phyloP scores from a whole-genome alignment of 2,329 filamentous ascomycete species.

The Coniella vitis region DNA sequence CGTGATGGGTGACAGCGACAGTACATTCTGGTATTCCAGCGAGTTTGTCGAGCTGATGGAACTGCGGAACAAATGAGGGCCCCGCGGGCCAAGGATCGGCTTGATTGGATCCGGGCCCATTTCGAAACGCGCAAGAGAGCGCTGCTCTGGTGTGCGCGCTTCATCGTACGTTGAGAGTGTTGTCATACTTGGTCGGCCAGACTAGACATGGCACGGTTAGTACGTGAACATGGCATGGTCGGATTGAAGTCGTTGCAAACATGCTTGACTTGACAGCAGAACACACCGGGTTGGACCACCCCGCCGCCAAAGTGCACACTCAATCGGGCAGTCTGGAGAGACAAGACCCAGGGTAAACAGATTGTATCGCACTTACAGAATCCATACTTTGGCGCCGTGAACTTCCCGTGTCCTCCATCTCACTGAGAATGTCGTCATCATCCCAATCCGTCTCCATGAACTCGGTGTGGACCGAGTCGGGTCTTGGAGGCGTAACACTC shows the following conservation, averaged over 20 bases:
- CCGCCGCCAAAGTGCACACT: background rate
- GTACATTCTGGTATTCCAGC: slow-evolving; percentile 42
- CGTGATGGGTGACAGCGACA: slow-evolving; percentile 69
- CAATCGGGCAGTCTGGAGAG: background rate
- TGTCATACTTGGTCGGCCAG: slow-evolving; percentile 68
- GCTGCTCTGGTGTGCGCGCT: slow-evolving; percentile 57
- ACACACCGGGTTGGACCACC: no score
- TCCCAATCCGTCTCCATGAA: slow-evolving; percentile 71
- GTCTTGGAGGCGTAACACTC: slow-evolving; percentile 45
- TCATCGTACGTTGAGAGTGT: slow-evolving; percentile 86
- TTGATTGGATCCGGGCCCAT: slow-evolving; percentile 43
- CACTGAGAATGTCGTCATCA: slow-evolving; percentile 55
- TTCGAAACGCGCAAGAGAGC: slow-evolving; percentile 15
- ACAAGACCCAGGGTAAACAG: no score
- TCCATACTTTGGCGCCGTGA: slow-evolving; percentile 62
- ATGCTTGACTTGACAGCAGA: no score
- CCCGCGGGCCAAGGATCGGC: slow-evolving; percentile 70
- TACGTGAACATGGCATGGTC: no score
- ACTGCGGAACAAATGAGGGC: slow-evolving; percentile 78
- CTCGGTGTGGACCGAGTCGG: slow-evolving; percentile 66
- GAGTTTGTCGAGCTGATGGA: slow-evolving; percentile 52
- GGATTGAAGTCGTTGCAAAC: no score
- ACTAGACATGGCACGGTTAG: slow-evolving; percentile 40
- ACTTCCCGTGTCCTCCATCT: slow-evolving; percentile 52
- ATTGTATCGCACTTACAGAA: slow-evolving; percentile 65